Evolutionary conservation across 768 basidiomycete species (phyloP), one percentile per base, ranked within the genome.

Genomic region (Glaciozyma martinii): DNA sequence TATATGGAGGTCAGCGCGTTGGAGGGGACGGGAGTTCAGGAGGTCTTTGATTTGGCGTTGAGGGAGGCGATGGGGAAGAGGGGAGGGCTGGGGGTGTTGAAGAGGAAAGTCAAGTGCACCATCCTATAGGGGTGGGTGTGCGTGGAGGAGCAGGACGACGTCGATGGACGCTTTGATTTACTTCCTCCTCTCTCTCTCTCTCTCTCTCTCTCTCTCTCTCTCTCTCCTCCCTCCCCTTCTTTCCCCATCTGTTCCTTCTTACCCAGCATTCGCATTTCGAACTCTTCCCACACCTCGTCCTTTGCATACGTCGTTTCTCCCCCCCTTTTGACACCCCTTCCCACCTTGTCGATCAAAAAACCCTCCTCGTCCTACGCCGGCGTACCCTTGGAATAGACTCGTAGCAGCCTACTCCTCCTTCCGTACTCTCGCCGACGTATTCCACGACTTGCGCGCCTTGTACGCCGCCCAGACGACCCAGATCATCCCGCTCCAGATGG

Each of bases 1-100:
- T 99, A 98, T 76, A 81, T 86, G 66, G 94, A 99, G 76, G 98
- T 95, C 77, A 89, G 87, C 42, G 89, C 93, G 54, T 97, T 94
- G 80, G 86, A 84, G n/a, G 90, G 92, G 7, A 79, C 78, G 21
- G 90, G 90, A 56, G 90, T 98, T 52, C 85, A 89, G 68, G 90
- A 93, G 54, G 93, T 98, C 44, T 98, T 99, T 76, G 81, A 85
- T 47, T 81, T 87, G 19, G 95, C 95, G 9, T 78, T 98, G 66
- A 32, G 49, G 76, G 91, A 97, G 80, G 90, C 90, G 74, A 82
- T 97, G 84, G 86, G 81, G 70, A 84, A 85, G 86, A 23, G 16
- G 71, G 82, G 84, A 56, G 85, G 81, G 76, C 80, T 83, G 74
- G 64, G 37, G 25, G 47, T 2, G 49, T 47, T 23, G n/a, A 42